Conservation (phyloP, 441 rosid species). For the Corymbia calophylla region DNA sequence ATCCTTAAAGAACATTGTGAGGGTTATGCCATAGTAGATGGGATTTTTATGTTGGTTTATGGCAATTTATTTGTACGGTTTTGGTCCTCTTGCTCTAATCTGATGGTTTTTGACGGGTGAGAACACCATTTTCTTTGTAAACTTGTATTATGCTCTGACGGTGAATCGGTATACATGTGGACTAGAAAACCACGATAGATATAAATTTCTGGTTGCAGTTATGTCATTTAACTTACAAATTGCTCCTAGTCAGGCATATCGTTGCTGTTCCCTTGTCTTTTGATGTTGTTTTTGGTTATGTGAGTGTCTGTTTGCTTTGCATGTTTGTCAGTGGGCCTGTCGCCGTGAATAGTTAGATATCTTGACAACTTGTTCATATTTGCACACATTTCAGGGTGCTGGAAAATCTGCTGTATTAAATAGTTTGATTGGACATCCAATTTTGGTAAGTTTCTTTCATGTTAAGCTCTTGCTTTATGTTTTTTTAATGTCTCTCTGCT, state of each 20-base stretch:
- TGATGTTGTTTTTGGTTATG: neutral
- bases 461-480: neutral
- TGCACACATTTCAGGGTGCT: slow-evolving; percentile 12
- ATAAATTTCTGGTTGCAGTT: neutral
- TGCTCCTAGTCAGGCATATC: neutral
- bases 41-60: neutral
- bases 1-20: neutral
- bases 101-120: neutral
- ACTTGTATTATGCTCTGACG: neutral
- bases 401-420: slow-evolving; percentile 92
- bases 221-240: neutral
- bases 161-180: neutral
- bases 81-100: neutral
- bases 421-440: slow-evolving; percentile 91
- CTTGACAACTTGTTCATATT: neutral
- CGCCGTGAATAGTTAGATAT: neutral
- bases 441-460: slow-evolving; percentile 4
- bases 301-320: neutral
- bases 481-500: neutral
- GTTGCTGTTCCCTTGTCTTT: neutral
- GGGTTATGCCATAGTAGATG: neutral
- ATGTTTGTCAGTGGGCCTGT: neutral
- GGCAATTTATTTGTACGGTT: neutral
- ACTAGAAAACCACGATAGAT: neutral
- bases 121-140: neutral